phyloP scores from a whole-genome alignment of 495 filamentous ascomycete genomes.

The Letharia lupina region DNA sequence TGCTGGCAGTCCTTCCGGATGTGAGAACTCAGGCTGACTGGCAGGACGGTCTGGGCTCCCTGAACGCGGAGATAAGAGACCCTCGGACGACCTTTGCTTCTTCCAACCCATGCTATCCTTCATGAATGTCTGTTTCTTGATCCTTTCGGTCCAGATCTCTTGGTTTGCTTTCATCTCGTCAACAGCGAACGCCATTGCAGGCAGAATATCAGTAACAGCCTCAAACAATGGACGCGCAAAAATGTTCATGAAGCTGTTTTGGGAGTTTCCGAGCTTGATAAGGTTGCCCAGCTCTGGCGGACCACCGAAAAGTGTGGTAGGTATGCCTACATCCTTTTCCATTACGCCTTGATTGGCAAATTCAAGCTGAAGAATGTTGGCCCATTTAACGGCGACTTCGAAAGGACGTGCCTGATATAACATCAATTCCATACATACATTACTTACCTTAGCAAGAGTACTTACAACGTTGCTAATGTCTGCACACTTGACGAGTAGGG shows the following conservation, averaged over 20 bases:
- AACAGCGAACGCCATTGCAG: slow-evolving; percentile 72
- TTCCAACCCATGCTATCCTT: background rate
- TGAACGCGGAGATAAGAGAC: slow-evolving; percentile 23
- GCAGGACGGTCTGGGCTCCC: slow-evolving; percentile 20
- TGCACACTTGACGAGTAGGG: slow-evolving; percentile 91
- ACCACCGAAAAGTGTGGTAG: slow-evolving; percentile 73
- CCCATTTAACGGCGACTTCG: slow-evolving; percentile 76
- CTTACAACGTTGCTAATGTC: slow-evolving; percentile 96
- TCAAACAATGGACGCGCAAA: slow-evolving; percentile 90
- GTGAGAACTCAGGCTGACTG: slow-evolving; percentile 26
- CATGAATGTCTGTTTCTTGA: slow-evolving; percentile 17
- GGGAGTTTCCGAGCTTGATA: slow-evolving; percentile 72
- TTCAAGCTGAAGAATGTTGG: slow-evolving; percentile 82
- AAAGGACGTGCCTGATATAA: slow-evolving; percentile 64
- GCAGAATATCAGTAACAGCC: slow-evolving; percentile 72
- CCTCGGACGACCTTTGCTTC: slow-evolving; percentile 10
- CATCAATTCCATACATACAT: slow-evolving; percentile 26
- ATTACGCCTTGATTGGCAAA: slow-evolving; percentile 87
- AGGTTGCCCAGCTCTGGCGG: slow-evolving; percentile 75
- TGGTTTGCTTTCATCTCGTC: slow-evolving; percentile 72
- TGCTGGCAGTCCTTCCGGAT: slow-evolving; percentile 27
- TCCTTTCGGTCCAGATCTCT: slow-evolving; percentile 50
- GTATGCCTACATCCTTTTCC: slow-evolving; percentile 79
- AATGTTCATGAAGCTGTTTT: slow-evolving; percentile 92
- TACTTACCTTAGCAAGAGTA: slow-evolving; percentile 16